A percentile compares a stretch with the other conserved stretches of the same genome.
These are phyloP conservation scores for Penstemon barbatus DNA, from an alignment of 257 asterid species.

Conservation along the genomic window DNA sequence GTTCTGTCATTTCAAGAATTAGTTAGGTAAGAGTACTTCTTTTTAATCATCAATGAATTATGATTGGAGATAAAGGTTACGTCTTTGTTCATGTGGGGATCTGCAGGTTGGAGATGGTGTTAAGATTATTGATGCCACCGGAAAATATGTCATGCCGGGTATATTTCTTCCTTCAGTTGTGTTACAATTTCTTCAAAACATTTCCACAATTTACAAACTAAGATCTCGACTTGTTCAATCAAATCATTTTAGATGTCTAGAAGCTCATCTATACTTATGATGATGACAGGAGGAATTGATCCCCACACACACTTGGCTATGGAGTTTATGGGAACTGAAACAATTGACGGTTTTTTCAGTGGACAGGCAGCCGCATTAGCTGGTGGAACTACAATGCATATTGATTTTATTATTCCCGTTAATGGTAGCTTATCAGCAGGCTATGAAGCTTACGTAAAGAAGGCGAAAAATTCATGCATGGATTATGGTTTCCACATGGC, in stretches of 20 bases:
- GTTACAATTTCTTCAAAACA: conserved; percentile 7
- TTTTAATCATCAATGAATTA: not conserved
- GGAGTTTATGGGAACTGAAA: conserved; percentile 92
- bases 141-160: conserved; percentile 99
- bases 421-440: conserved; percentile 89
- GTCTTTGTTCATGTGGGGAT: conserved; percentile 28
- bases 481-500: conserved; percentile 99
- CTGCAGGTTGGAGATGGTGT: conserved; percentile 80
- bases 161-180: conserved; percentile 23
- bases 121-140: conserved; percentile 79
- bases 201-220: no score
- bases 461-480: conserved; percentile 84
- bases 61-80: not conserved
- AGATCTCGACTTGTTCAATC: not conserved
- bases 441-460: conserved; percentile 65
- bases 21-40: not conserved
- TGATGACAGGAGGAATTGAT: conserved; percentile 87
- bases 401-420: conserved; percentile 90
- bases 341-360: conserved; percentile 84
- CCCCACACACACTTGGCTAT: conserved; percentile 97
- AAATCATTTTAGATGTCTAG: not conserved
- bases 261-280: conserved; percentile 15
- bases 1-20: conserved; percentile 9
- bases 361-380: conserved; percentile 99
- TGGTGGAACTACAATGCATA: conserved; percentile 98